Evolutionary conservation across 176 grass and related monocot genomes (phyloP).

Genomic region (Rhynchospora pubera): DNA sequence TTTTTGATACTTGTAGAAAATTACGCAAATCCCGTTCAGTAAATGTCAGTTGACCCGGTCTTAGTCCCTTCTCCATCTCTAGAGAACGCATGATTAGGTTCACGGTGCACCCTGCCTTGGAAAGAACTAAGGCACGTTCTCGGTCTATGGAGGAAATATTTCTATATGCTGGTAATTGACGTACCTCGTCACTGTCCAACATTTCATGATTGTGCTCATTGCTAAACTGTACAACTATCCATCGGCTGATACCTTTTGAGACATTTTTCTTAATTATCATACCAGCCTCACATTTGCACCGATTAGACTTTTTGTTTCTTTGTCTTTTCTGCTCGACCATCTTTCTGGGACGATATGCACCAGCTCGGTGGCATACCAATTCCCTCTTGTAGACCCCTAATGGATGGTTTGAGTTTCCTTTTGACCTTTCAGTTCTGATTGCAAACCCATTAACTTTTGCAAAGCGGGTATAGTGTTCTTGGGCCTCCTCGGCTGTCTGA

Average conservation of each 20-base stretch:
- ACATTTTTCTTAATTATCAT: slow-evolving; percentile 61
- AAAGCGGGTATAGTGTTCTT: slow-evolving; percentile 47
- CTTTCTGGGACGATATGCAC: slow-evolving; percentile 32
- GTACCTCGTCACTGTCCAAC: slow-evolving; percentile 38
- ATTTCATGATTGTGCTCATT: slow-evolving; percentile 53
- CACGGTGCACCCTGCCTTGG: slow-evolving; percentile 37
- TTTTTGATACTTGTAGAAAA: slow-evolving; percentile 41
- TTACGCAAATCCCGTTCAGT: slow-evolving; percentile 47
- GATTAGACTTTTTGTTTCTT: slow-evolving; percentile 44
- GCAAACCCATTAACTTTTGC: slow-evolving; percentile 38
- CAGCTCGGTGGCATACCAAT: slow-evolving; percentile 48
- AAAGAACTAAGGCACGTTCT: slow-evolving; percentile 34
- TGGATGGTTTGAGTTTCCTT: slow-evolving; percentile 43
- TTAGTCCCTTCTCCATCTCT: slow-evolving; percentile 39
- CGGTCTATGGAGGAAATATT: slow-evolving; percentile 41
- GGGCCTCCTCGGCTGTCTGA: slow-evolving; percentile 37
- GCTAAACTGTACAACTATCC: slow-evolving; percentile 43
- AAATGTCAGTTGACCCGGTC: slow-evolving; percentile 32
- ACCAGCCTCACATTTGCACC: slow-evolving; percentile 46
- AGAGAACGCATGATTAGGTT: slow-evolving; percentile 39
- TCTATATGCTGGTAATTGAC: slow-evolving; percentile 35
- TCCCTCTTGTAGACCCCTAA: slow-evolving; percentile 47
- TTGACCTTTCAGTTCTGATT: slow-evolving; percentile 41
- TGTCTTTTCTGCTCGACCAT: slow-evolving; percentile 33
- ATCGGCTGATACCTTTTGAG: slow-evolving; percentile 20